Percentiles rank a stretch among this genome's conserved stretches.
Evolutionary conservation across 768 basidiomycete genomes (phyloP).

Genomic region (Pleurotus cornucopiae): DNA sequence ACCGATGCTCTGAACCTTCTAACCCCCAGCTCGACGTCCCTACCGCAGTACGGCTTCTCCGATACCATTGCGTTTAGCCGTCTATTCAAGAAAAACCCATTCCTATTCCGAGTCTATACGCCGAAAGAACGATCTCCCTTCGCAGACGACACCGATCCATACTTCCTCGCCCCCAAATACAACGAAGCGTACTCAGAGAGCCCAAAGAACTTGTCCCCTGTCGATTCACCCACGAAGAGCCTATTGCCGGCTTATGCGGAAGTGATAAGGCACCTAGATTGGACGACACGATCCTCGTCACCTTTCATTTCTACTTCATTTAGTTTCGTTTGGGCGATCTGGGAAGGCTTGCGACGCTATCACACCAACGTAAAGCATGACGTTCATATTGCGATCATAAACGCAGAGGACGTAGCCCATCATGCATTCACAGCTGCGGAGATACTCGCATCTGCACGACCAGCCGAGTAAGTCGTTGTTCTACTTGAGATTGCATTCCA

Average conservation of each 20-base stretch:
- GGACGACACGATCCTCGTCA: conserved; percentile 69
- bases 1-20: neutral
- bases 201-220: conserved; percentile 25
- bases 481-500: neutral
- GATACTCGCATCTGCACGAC: conserved; percentile 46
- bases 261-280: conserved; percentile 68
- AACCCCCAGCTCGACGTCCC: conserved; percentile 18
- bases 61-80: conserved; percentile 56
- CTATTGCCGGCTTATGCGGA: conserved; percentile 47
- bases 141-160: conserved; percentile 52
- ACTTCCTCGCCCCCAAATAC: conserved; percentile 68
- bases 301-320: conserved; percentile 74
- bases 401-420: conserved; percentile 53
- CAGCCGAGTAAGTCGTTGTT: conserved; percentile 47
- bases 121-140: conserved; percentile 58
- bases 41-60: conserved; percentile 76
- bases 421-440: conserved; percentile 64
- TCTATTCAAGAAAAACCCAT: conserved; percentile 61
- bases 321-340: conserved; percentile 78
- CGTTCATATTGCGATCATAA: conserved; percentile 76
- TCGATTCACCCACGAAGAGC: conserved; percentile 20
- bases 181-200: conserved; percentile 39
- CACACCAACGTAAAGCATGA: conserved; percentile 69
- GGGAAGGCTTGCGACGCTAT: conserved; percentile 78
- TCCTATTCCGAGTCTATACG: conserved; percentile 79